Evolutionary conservation across 176 grass and related monocot genomes (phyloP), one percentile per base, ranked within the genome.

Genomic region (Echinochloa phyllopogon): DNA sequence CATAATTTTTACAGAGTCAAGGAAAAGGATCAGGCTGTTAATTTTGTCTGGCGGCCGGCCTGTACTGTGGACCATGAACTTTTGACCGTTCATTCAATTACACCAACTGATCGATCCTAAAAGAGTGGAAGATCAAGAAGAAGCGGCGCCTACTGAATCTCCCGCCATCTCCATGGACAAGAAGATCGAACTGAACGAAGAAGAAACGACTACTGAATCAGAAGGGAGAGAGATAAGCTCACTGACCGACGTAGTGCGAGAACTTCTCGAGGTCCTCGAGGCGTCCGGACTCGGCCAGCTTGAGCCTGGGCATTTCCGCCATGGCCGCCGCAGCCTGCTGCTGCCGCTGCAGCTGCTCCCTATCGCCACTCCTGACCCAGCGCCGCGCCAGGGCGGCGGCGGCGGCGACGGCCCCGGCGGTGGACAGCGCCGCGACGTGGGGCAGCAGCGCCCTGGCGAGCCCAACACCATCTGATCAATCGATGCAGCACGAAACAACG

Each of bases 201-300:
- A 76, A 20, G 17, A 33, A 2, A 33, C 29, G 29, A 33, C 29
- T 33, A 33, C 29, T 33, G 29, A 33, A 33, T 33, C 29, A 33
- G 29, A 33, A 33, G 29, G 23, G 2, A 15, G 3, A 25, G 16
- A 42, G 6, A 13, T 2, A 8, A 20, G 51, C 1, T 16, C 18
- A 79, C 85, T 93, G 77, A 90, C 92, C 92, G 48, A 91, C 86
- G 70, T 94, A 94, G 80, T 91, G 89, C 14, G 88, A 88, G 83
- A 91, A 94, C 72, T 90, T 88, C 79, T 94, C 92, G 38, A 94
- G 47, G 33, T 89, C 59, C 61, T 94, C 47, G 21, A 94, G 4
- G 75, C 83, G 79, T 48, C 92, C 86, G 21, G 89, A 84, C 5
- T 65, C 50, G 21, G 56, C 48, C 42, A 84, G 21, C 74, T 47